phyloP scores from a whole-genome alignment of 192 early-diverging fungal genomes.

The Coemansia sp. region DNA sequence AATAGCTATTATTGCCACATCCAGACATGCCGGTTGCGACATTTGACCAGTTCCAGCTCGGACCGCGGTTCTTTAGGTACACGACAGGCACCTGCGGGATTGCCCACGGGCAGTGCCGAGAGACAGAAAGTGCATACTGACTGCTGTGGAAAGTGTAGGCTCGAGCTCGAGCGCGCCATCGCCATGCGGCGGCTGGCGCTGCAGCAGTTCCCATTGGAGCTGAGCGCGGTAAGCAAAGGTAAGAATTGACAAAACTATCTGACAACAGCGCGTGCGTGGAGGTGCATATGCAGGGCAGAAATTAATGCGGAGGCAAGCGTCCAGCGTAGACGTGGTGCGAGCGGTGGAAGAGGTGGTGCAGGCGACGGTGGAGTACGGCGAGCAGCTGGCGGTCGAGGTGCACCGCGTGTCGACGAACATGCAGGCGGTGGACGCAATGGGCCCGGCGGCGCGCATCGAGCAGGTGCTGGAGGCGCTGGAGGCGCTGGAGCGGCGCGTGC shows the following conservation, averaged over 20 bases:
- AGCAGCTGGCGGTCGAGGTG: conserved; percentile 29
- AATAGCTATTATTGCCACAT: not conserved
- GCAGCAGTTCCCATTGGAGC: conserved; percentile 31
- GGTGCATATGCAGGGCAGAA: not conserved
- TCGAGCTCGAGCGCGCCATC: conserved; percentile 41
- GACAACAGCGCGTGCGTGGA: not conserved
- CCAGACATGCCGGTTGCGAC: not conserved
- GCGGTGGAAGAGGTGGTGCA: conserved; percentile 25
- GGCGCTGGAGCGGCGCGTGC: conserved; percentile 33
- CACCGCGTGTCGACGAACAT: conserved; percentile 34
- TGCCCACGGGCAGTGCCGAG: not conserved
- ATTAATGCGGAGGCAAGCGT: not conserved
- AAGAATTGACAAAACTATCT: not conserved
- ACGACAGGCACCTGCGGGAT: not conserved
- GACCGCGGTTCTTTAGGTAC: conserved; percentile 44
- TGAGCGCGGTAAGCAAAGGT: conserved; percentile 35
- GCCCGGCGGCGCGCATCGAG: conserved; percentile 10
- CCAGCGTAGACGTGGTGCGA: conserved; percentile 37
- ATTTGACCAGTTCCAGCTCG: conserved; percentile 39
- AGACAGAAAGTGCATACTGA: not conserved
- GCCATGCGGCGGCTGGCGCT: conserved; percentile 46
- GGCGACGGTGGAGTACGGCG: conserved; percentile 27
- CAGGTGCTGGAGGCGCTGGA: conserved; percentile 32
- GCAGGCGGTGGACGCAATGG: conserved; percentile 26
- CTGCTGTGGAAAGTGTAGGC: conserved; percentile 22